These are phyloP conservation scores for Paramecium primaurelia DNA, from an alignment of 73 alveolate genomes.

Conservation along the genomic window DNA sequence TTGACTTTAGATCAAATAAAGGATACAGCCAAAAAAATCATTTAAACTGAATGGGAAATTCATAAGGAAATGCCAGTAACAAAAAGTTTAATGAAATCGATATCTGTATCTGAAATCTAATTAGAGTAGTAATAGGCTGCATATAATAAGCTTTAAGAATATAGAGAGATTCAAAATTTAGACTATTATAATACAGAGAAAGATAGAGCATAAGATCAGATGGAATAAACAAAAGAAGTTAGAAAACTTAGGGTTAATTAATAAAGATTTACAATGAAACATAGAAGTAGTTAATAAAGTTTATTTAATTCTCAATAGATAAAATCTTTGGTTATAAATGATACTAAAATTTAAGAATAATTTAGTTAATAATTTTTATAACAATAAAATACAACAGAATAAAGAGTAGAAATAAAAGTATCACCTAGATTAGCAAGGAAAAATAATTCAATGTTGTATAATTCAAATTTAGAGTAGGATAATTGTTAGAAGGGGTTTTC, in stretches of 20 bases:
- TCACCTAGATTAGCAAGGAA: neutral
- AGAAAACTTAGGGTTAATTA: neutral
- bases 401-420: neutral
- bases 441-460: neutral
- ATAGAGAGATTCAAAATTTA: neutral
- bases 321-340: neutral
- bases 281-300: neutral
- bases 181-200: neutral
- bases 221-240: neutral
- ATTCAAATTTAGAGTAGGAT: neutral
- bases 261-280: neutral
- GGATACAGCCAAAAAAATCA: neutral
- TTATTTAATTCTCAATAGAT: neutral
- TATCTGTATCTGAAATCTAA: neutral
- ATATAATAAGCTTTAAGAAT: neutral
- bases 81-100: conserved; percentile 5
- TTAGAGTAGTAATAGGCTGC: neutral
- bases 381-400: neutral
- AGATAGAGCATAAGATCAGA: neutral
- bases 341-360: neutral
- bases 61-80: conserved; percentile 48
- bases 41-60: conserved; percentile 23
- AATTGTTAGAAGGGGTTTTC: neutral
- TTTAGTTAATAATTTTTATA: neutral
- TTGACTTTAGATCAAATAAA: conserved; percentile 20